Evolutionary conservation across 805 yeast genomes (phyloP).

Genomic region (Barnettozyma vustinii): DNA sequence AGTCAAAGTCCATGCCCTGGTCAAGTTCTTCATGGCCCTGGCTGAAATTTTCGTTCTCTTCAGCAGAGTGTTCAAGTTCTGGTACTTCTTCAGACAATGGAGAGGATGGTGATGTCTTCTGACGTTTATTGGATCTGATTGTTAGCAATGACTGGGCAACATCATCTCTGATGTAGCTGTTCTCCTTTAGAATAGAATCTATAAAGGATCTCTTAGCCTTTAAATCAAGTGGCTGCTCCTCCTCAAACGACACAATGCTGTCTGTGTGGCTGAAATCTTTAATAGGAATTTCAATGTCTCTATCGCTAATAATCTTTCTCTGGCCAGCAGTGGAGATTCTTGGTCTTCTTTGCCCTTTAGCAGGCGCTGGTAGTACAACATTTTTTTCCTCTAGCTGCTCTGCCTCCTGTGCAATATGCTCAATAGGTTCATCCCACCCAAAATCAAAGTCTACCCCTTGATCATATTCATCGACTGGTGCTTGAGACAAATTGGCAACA

Average conservation of each 20-base stretch:
- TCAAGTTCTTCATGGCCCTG: constrained; percentile 9
- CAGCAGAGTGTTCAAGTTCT: constrained; percentile 17
- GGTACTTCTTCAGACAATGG: constrained; percentile 15
- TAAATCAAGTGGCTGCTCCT: constrained; percentile 5
- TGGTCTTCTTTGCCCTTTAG: constrained; percentile 10
- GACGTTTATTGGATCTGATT: constrained; percentile 16
- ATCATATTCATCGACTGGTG: constrained; percentile 8
- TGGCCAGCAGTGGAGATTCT: constrained; percentile 14
- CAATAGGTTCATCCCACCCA: constrained; percentile 11
- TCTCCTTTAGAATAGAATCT: constrained; percentile 14
- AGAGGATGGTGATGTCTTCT: constrained; percentile 12
- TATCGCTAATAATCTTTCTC: constrained; percentile 21
- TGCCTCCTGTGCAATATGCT: constrained; percentile 17
- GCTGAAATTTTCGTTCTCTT: constrained; percentile 1
- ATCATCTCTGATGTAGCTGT: constrained; percentile 11
- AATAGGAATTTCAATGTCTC: constrained; percentile 22
- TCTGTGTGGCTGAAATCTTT: constrained; percentile 16
- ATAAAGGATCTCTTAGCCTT: constrained; percentile 18
- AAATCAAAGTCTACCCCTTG: constrained; percentile 5
- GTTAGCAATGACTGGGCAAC: constrained; percentile 14
- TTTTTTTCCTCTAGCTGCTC: constrained; percentile 14
- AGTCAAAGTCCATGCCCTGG: constrained; percentile 24
- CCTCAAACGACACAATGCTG: constrained; percentile 4
- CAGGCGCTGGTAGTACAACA: constrained; percentile 3
- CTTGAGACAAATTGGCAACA: constrained; percentile 17